Percentiles rank a stretch among this genome's conserved stretches.
phyloP scores from a whole-genome alignment of 2,329 filamentous ascomycete genomes.

The Phialophora expanda region DNA sequence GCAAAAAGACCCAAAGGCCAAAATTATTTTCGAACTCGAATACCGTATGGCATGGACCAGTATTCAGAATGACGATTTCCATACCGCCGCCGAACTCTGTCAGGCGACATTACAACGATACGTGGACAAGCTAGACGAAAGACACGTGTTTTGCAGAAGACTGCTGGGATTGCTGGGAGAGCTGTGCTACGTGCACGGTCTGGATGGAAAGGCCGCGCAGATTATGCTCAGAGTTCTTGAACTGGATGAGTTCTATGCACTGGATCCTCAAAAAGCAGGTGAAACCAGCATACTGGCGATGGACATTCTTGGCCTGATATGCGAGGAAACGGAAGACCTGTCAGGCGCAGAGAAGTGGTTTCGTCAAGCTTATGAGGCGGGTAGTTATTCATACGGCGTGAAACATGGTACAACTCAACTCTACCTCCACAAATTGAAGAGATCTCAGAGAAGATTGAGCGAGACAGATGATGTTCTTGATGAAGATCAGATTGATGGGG shows the following conservation, averaged over 20 bases:
- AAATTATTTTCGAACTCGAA: background rate
- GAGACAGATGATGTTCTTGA: background rate
- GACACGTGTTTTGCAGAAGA: background rate
- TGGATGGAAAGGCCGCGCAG: background rate
- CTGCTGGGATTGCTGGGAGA: background rate
- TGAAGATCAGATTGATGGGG: background rate
- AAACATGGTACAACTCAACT: background rate
- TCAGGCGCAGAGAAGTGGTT: conserved; percentile 13
- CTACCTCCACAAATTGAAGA: background rate
- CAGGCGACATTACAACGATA: background rate
- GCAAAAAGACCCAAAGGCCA: background rate
- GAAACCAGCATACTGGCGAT: background rate
- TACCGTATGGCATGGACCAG: background rate
- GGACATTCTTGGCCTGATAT: background rate
- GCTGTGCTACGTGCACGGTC: background rate
- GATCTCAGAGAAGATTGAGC: background rate
- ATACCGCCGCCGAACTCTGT: background rate
- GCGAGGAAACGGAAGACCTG: background rate
- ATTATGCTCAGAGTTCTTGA: background rate
- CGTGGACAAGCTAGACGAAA: background rate
- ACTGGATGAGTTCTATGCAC: background rate
- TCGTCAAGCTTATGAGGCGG: conserved; percentile 6
- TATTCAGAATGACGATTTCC: background rate
- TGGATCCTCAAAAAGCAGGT: background rate
- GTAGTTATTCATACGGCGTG: background rate